These are phyloP conservation scores for Larix sibirica DNA, from an alignment of 83 land plant species.

Conservation along the genomic window DNA sequence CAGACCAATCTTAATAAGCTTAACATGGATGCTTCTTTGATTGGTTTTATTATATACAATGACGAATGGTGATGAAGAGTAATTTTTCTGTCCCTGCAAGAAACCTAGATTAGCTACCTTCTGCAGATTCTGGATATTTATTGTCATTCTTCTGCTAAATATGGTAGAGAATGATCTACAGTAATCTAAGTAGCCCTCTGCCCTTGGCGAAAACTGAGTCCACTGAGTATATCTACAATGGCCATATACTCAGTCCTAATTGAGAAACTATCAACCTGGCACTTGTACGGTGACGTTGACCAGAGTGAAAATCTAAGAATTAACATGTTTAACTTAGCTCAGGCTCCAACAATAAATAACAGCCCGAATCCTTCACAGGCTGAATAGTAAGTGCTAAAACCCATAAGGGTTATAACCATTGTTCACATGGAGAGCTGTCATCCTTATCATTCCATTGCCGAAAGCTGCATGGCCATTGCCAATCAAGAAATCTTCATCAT, in stretches of 20 bases:
- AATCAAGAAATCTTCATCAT: conserved; percentile 11
- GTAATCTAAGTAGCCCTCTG: background rate
- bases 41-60: conserved; percentile 15
- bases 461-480: background rate
- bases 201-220: background rate
- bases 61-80: conserved; percentile 9
- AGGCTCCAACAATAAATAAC: conserved; percentile 9
- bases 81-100: background rate
- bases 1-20: conserved; percentile 7
- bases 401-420: conserved; percentile 8
- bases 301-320: background rate
- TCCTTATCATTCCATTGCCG: background rate
- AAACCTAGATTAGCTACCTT: conserved; percentile 3
- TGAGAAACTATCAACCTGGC: background rate
- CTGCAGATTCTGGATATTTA: conserved; percentile 5
- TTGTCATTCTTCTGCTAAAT: conserved; percentile 4
- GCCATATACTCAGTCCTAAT: background rate
- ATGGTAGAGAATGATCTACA: background rate
- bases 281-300: background rate
- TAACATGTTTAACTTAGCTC: background rate
- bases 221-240: conserved; percentile 6
- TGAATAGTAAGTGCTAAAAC: background rate
- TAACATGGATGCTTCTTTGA: conserved; percentile 7
- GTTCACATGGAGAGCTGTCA: background rate
- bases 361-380: background rate